Evolutionary conservation across 2,329 filamentous ascomycete genomes (phyloP).

Genomic region (Aureobasidium sp.): DNA sequence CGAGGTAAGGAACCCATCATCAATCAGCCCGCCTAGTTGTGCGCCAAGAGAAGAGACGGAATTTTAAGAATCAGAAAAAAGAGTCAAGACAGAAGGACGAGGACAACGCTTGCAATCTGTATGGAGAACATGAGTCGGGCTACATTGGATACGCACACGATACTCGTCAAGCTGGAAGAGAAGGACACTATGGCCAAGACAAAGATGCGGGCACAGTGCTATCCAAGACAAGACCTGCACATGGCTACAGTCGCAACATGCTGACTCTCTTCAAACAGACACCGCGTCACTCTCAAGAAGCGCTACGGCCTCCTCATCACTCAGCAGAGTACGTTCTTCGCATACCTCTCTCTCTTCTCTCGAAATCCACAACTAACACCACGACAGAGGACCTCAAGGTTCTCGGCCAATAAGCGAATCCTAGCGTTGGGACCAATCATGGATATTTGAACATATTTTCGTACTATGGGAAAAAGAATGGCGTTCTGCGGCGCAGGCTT

Average conservation of each 20-base stretch:
- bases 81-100: background rate
- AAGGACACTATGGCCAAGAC: too few species aligned
- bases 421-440: background rate
- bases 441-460: conserved; percentile 5
- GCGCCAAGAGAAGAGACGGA: background rate
- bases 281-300: conserved; percentile 91
- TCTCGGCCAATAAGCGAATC: conserved; percentile 14
- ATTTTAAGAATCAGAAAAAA: too few species aligned
- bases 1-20: conserved; percentile 44
- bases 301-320: conserved; percentile 83
- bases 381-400: conserved; percentile 16
- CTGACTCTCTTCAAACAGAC: conserved; percentile 43
- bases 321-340: conserved; percentile 44
- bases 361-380: background rate
- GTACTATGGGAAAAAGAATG: conserved; percentile 2
- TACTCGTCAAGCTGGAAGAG: background rate
- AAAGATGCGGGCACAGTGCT: background rate
- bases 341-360: background rate
- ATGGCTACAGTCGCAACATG: background rate
- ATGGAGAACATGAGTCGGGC: background rate
- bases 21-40: background rate
- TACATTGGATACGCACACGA: background rate
- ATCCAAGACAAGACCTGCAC: background rate
- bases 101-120: background rate
- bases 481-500: conserved; percentile 14